These are phyloP conservation scores for Anthostomella pinea DNA, from an alignment of 2,329 filamentous ascomycete genomes.

Conservation along the genomic window DNA sequence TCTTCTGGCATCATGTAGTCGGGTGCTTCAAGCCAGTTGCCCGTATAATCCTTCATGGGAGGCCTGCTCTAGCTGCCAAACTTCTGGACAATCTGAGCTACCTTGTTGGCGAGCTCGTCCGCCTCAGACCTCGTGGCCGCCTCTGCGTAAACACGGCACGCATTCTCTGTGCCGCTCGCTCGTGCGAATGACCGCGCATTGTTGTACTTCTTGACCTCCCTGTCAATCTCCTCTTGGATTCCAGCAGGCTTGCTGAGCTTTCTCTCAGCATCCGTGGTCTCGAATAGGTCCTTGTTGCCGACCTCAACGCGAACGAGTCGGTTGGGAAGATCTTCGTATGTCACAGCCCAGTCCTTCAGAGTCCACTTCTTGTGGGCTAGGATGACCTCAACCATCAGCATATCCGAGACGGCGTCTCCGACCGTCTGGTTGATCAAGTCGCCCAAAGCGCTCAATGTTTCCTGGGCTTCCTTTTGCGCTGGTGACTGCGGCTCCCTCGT, in stretches of 20 bases:
- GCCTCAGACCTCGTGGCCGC: slow-evolving; percentile 85
- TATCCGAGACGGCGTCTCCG: slow-evolving; percentile 91
- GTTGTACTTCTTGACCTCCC: slow-evolving; percentile 84
- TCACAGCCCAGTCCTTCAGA: slow-evolving; percentile 85
- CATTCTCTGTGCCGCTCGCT: slow-evolving; percentile 93
- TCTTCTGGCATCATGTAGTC: too few relatives aligned
- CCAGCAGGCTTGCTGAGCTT: slow-evolving; percentile 76
- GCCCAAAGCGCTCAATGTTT: slow-evolving; percentile 76
- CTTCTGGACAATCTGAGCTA: slow-evolving; percentile 71
- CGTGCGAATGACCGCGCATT: slow-evolving; percentile 87
- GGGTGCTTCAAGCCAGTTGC: too few relatives aligned
- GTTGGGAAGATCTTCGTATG: slow-evolving; percentile 92
- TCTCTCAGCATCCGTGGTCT: slow-evolving; percentile 88
- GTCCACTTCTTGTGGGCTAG: slow-evolving; percentile 93
- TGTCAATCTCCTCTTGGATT: slow-evolving; percentile 82
- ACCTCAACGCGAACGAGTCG: slow-evolving; percentile 93
- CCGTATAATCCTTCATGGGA: too few relatives aligned
- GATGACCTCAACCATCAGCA: slow-evolving; percentile 93
- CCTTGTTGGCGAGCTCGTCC: slow-evolving; percentile 83
- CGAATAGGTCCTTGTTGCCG: slow-evolving; percentile 79
- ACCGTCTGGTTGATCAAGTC: slow-evolving; percentile 98
- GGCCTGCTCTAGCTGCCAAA: too few relatives aligned
- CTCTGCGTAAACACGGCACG: slow-evolving; percentile 93
- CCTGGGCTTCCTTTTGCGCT: slow-evolving; percentile 84
- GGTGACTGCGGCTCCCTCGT: slow-evolving; percentile 83